Percentiles rank a stretch among this genome's conserved stretches.
These are phyloP conservation scores for Hypoxylon sp. DNA, from an alignment of 2,329 filamentous ascomycete species.

Conservation along the genomic window DNA sequence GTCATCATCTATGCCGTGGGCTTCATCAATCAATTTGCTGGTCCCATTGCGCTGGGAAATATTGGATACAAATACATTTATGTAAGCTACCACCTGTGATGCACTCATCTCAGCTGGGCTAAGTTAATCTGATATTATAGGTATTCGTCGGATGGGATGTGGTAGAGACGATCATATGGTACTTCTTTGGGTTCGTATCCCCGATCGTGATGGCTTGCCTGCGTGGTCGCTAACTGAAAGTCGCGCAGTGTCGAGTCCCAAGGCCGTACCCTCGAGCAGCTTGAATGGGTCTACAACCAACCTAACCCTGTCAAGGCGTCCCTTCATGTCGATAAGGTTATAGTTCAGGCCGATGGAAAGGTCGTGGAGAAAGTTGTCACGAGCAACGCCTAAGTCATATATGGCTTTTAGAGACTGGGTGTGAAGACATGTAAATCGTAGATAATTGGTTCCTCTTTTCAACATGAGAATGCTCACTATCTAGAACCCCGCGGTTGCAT, in stretches of 20 bases:
- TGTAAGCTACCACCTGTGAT: conserved; percentile 39
- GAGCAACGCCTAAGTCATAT: conserved; percentile 15
- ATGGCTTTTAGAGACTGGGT: not conserved
- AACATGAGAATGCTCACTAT: not conserved
- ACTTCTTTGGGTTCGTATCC: conserved; percentile 57
- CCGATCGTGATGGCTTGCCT: not conserved
- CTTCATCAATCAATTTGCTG: conserved; percentile 63
- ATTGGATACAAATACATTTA: conserved; percentile 60
- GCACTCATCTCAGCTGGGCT: not conserved
- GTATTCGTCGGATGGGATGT: conserved; percentile 63
- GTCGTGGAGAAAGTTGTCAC: conserved; percentile 60
- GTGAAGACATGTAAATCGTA: not conserved
- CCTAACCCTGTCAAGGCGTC: conserved; percentile 64
- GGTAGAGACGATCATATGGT: conserved; percentile 59
- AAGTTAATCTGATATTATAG: conserved; percentile 4
- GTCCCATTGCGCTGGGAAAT: conserved; percentile 59
- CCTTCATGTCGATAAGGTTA: conserved; percentile 62
- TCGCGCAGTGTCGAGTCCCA: conserved; percentile 60
- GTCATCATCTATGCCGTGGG: conserved; percentile 60
- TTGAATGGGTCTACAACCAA: conserved; percentile 64
- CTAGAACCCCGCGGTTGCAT: not conserved
- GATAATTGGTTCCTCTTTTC: not conserved
- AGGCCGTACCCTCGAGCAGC: conserved; percentile 62
- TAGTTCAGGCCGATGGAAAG: conserved; percentile 59
- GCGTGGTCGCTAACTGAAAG: conserved; percentile 29